Conservation (phyloP, 176 grass and related monocot species). For the Sorghum bicolor region DNA sequence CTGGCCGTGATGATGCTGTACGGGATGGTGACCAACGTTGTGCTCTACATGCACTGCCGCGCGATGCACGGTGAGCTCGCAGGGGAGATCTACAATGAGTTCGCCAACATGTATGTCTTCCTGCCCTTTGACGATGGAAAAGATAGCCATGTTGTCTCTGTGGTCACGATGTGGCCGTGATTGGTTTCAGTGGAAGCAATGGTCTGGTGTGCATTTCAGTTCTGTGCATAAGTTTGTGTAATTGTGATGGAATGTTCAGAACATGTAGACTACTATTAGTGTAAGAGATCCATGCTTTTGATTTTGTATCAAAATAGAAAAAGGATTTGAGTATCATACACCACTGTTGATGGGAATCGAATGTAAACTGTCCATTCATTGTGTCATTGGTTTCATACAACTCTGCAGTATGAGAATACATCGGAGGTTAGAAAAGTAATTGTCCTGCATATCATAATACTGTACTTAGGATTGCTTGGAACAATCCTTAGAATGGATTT, state of each 20-base stretch:
- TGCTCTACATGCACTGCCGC: slow-evolving; percentile 45
- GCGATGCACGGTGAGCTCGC: slow-evolving; percentile 34
- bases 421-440: neutral
- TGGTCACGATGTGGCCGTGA: slow-evolving; percentile 25
- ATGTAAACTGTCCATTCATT: neutral
- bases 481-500: neutral
- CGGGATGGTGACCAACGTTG: slow-evolving; percentile 35
- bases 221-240: slow-evolving; percentile 8
- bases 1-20: slow-evolving; percentile 25
- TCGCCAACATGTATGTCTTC: slow-evolving; percentile 44
- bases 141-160: slow-evolving; percentile 25
- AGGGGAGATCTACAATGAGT: slow-evolving; percentile 51
- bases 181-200: neutral
- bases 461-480: neutral
- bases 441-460: neutral
- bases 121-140: slow-evolving; percentile 30
- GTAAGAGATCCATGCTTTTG: neutral
- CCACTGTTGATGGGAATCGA: neutral
- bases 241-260: neutral
- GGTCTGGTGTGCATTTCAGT: neutral
- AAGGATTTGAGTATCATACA: neutral
- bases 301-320: neutral
- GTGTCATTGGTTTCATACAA: neutral
- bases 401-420: neutral
- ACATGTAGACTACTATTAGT: neutral